Base-by-base conservation (phyloP, 169 alveolate genomes). In the Plasmodium sp. region DNA sequence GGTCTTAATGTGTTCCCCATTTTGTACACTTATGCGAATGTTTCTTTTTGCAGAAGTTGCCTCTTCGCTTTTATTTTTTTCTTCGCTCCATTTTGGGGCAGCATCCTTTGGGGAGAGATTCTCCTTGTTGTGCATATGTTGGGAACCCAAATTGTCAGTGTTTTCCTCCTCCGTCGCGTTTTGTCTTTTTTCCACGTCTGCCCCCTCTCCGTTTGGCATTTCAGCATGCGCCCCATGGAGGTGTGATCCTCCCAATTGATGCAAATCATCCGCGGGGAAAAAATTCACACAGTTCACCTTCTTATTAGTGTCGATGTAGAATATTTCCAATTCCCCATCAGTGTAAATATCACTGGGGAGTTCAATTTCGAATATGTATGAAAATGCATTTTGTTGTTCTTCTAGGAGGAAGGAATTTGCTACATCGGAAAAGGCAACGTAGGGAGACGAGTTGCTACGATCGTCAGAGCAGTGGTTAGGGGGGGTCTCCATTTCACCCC, bases 291-390 rank as follows among this genome's bases (percentile, higher is more conserved):
- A 41, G 56, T 86, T 71, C 58, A 48, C 72, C 27, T 93, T 81
- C 36, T 82, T 43, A 83, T 81, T 73, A 34, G 48, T 43, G 41
- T 93, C 84, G 45, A 88, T 79, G 81, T 75, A 93, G 85, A n/a
- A 56, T 41, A 84, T 54, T 77, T 92, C 86, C 31, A 48, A n/a
- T 4, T 83, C 51, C 43, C 91, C 39, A 73, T 72, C 18, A 48
- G 74, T 84, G 80, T 82, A 81, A 86, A 94, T 91, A 85, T 92
- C 10, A 12, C 62, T 5, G 33, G 82, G 92, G 18, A 92, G 51
- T 92, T 81, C 91, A 18, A 81, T 43, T 34, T 81, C 83, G 27
- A 33, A 90, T 41, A 62, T 72, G 34, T 86, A 86, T 10, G 84
- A 75, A 77, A 75, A 77, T 27, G 48, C 22, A 74, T 86, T 74